Conservation (phyloP, 495 filamentous ascomycete genomes). For the Annulohypoxylon nitens region DNA sequence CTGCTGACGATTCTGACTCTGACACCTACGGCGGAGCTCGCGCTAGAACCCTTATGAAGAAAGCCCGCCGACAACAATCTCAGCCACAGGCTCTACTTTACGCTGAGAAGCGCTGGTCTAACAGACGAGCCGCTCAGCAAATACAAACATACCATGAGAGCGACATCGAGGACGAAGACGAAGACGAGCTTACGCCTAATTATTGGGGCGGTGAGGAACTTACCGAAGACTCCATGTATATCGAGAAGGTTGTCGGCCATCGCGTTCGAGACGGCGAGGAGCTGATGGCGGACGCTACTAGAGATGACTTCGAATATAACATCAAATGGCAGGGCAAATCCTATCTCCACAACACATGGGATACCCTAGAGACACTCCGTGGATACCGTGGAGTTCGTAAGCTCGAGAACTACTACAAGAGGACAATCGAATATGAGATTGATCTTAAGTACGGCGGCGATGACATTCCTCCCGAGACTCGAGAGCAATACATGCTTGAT, state of each 20-base stretch:
- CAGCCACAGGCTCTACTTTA: conserved; percentile 70
- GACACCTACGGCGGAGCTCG: conserved; percentile 83
- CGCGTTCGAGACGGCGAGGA: conserved; percentile 77
- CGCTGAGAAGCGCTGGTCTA: conserved; percentile 89
- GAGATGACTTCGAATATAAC: conserved; percentile 90
- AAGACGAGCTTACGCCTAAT: conserved; percentile 68
- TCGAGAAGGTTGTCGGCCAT: conserved; percentile 92
- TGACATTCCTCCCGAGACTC: conserved; percentile 82
- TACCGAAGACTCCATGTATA: conserved; percentile 80
- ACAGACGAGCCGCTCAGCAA: conserved; percentile 80
- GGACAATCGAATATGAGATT: conserved; percentile 80
- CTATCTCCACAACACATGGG: conserved; percentile 96
- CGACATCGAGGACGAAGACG: conserved; percentile 79
- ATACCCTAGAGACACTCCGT: conserved; percentile 75
- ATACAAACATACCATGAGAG: conserved; percentile 88
- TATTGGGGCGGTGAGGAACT: conserved; percentile 70
- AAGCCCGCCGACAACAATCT: conserved; percentile 74
- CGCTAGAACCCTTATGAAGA: conserved; percentile 75
- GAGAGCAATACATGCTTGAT: conserved; percentile 90
- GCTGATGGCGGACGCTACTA: conserved; percentile 68
- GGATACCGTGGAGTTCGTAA: conserved; percentile 78
- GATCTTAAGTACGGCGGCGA: conserved; percentile 75
- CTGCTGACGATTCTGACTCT: conserved; percentile 72
- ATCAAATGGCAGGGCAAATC: conserved; percentile 98
- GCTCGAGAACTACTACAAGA: conserved; percentile 93